Base-by-base conservation (phyloP, 2,329 filamentous ascomycete genomes). In the Phialophora expanda region DNA sequence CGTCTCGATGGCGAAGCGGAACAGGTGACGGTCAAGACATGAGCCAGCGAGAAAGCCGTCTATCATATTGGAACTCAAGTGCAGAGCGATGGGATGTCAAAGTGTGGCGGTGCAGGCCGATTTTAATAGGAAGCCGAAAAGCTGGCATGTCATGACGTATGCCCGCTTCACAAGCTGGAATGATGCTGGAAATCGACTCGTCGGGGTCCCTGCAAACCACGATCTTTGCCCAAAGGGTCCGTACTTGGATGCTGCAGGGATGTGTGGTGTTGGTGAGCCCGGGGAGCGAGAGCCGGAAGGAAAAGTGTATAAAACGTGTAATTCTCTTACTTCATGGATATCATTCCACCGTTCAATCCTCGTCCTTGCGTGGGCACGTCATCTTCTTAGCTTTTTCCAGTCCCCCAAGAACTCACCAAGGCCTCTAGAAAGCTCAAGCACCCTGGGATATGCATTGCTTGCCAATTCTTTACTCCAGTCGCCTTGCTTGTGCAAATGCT, bases 21-120 rank as follows among this genome's bases (percentile, higher is more conserved):
- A 57, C 44, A n/a, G 26, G 56, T 17, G 41, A 56, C n/a, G 34
- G 7, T 6, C 30, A 51, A 12, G 38, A 56, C 26, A 1, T 14
- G 14, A 17, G 20, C 17, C 28, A 30, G 26, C 24, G 4, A 53
- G 58, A 44, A n/a, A 28, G 14, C 9, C 7, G 32, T 51, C 26
- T 22, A 61, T 32, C 44, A 51, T 30, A 51, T 53, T 22, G 28
- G 24, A 46, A 51, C 26, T 32, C 14, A 41, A 41, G 34, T n/a
- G 24, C 44, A 28, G 22, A 22, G 17, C 38, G 22, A 41, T n/a
- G 30, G 26, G 50, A 55, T 55, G 55, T 51, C 20, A 20, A 69
- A 44, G 46, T 67, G 67, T 69, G 65, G 67, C 67, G 67, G 67
- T 69, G 67, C 67, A 69, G 20, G 28, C 30, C 24, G 22, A 20